These are phyloP conservation scores for Trichoderma semiorbis DNA, from an alignment of 2,329 filamentous ascomycete genomes.

Conservation along the genomic window DNA sequence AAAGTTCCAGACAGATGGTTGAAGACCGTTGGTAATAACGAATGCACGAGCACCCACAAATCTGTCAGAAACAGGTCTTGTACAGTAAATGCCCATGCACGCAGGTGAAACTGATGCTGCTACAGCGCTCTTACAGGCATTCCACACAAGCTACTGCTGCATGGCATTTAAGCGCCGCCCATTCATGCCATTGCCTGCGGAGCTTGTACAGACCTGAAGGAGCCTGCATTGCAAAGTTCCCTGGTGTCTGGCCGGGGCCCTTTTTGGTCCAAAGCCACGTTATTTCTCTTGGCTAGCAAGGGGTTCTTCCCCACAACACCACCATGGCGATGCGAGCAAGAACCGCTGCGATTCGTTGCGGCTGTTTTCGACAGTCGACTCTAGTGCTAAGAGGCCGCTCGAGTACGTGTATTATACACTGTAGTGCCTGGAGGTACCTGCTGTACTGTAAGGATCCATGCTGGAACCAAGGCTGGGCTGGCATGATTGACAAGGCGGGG, in stretches of 20 bases:
- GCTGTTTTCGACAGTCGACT: neutral
- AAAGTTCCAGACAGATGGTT: neutral
- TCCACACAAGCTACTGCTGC: neutral
- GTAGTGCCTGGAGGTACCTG: neutral
- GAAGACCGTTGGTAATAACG: neutral
- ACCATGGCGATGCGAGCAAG: neutral
- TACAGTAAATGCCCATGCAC: neutral
- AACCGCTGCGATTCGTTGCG: neutral
- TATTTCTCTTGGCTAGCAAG: constrained; percentile 12
- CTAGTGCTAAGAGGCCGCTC: neutral
- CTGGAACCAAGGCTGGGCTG: neutral
- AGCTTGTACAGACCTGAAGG: neutral
- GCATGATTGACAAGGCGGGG: neutral
- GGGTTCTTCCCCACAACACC: constrained; percentile 9
- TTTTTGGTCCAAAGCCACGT: constrained; percentile 11
- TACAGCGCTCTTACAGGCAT: neutral
- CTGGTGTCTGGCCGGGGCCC: neutral
- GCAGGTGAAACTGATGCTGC: neutral
- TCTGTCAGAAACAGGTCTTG: neutral
- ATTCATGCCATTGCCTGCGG: neutral
- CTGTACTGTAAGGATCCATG: neutral
- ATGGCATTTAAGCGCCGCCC: constrained; percentile 4
- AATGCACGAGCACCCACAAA: neutral
- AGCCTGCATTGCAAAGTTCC: neutral
- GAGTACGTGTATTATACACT: neutral